Evolutionary conservation across 2,329 filamentous ascomycete genomes (phyloP), one percentile per base, ranked within the genome.

Genomic region (Botrytis pseudocinerea): DNA sequence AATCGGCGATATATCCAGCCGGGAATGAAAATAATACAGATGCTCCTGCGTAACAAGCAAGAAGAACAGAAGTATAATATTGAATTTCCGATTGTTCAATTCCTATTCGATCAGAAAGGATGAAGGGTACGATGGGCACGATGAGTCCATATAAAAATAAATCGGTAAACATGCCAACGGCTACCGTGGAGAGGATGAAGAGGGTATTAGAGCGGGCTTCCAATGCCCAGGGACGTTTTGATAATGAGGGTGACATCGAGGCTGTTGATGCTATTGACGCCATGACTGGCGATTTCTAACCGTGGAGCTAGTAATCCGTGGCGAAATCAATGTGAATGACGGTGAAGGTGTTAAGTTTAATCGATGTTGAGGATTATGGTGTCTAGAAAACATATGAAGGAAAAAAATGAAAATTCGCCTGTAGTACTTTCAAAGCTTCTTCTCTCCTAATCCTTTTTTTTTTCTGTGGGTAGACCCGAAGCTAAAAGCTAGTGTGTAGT

Each of bases 71-170:
- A 1, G 87, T 85, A 70, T 85, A 83, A 28, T 82, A 83, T 77
- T 90, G 88, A 28, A 89, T 81, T 66, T 87, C 80, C 9, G 83
- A 77, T 10, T 84, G 78, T 0, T 86, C 85, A 12, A 88, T 75
- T 2, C 82, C 77, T 32, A 90, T 80, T 8, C 87, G 83, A 71
- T 87, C 84, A 64, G 83, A 78, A 1, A 90, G 84, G 81, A 90
- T 84, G 75, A 87, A 90, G 0, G 88, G 88, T 1, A 90, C 80
- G 14, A 89, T 85, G 0, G 88, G 88, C 0, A 90, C 87, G 25
- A 90, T 83, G 3, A 90, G 82, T 1, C 86, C 87, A 77, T 90
- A 90, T 1, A 90, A 83, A 78, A 90, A 90, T 20, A 90, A 80
- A 77, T 90, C 88, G 0, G 86, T 87, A 77, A 89, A 89, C 2